A percentile compares a stretch with the other conserved stretches of the same genome.
Conservation (phyloP, 108 stramenopile species). For the Nitzschia sp. region DNA sequence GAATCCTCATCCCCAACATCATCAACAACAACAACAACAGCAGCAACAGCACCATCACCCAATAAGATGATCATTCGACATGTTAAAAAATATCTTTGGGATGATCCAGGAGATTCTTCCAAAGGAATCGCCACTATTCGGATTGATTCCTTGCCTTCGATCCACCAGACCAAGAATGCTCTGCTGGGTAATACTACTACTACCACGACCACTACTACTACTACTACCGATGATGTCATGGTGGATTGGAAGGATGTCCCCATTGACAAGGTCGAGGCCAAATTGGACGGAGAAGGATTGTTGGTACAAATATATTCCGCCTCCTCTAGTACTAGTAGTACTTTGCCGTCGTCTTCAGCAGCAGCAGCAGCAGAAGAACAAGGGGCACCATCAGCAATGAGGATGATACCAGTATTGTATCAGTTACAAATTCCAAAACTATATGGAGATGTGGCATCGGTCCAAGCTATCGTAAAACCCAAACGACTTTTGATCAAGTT, state of each 20-base stretch:
- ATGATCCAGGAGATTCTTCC: conserved; percentile 61
- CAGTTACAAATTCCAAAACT: conserved; percentile 58
- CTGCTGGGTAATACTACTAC: too few relatives aligned
- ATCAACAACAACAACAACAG: conserved; percentile 5
- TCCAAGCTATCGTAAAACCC: conserved; percentile 50
- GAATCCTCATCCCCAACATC: too few relatives aligned
- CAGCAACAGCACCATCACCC: not conserved
- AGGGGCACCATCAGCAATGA: too few relatives aligned
- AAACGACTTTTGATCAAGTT: conserved; percentile 64
- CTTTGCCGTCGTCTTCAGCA: conserved; percentile 19
- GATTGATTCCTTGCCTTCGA: conserved; percentile 64
- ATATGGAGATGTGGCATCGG: conserved; percentile 59
- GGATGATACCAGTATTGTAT: conserved; percentile 20
- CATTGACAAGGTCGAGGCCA: conserved; percentile 39
- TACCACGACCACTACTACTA: too few relatives aligned
- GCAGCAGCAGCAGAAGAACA: not conserved
- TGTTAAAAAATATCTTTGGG: conserved; percentile 80
- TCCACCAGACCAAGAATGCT: conserved; percentile 15
- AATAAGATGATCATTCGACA: not conserved
- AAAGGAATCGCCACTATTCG: conserved; percentile 71
- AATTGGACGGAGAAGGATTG: conserved; percentile 50
- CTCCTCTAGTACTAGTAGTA: too few relatives aligned
- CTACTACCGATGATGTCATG: too few relatives aligned
- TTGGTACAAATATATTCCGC: not conserved
- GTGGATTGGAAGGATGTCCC: conserved; percentile 48